phyloP scores from a whole-genome alignment of 2,329 filamentous ascomycete genomes.

The Exophiala calicioides region DNA sequence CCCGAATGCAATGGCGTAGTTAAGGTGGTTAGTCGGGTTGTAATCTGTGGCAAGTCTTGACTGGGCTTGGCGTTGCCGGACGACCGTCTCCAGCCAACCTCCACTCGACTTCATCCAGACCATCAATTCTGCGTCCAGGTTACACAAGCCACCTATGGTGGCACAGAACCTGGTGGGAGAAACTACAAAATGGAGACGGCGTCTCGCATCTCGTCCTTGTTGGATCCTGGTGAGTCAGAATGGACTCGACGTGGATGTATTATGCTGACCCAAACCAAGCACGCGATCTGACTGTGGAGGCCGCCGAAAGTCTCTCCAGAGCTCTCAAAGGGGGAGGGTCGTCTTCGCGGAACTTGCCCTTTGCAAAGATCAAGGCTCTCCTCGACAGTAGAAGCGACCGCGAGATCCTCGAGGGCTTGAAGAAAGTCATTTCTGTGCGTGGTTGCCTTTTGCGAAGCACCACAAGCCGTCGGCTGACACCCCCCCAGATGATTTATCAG shows the following conservation, averaged over 20 bases:
- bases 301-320: slow-evolving; percentile 69
- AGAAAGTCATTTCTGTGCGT: slow-evolving; percentile 79
- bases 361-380: slow-evolving; percentile 88
- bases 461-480: slow-evolving; percentile 11
- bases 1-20: too few relatives aligned
- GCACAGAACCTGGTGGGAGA: background rate
- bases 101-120: background rate
- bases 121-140: background rate
- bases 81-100: too few relatives aligned
- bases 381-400: slow-evolving; percentile 91
- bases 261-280: slow-evolving; percentile 56
- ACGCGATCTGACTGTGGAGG: slow-evolving; percentile 95
- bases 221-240: slow-evolving; percentile 74
- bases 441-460: too few relatives aligned
- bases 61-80: too few relatives aligned
- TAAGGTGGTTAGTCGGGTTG: too few relatives aligned
- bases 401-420: slow-evolving; percentile 88
- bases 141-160: slow-evolving; percentile 6
- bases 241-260: slow-evolving; percentile 26
- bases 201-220: slow-evolving; percentile 85
- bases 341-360: slow-evolving; percentile 67
- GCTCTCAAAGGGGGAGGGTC: slow-evolving; percentile 57
- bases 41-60: too few relatives aligned
- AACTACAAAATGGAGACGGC: slow-evolving; percentile 80
- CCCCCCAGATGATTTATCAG: slow-evolving; percentile 86